These are phyloP conservation scores for Hymenoscyphus occultus DNA, from an alignment of 2,329 filamentous ascomycete species.

Conservation along the genomic window DNA sequence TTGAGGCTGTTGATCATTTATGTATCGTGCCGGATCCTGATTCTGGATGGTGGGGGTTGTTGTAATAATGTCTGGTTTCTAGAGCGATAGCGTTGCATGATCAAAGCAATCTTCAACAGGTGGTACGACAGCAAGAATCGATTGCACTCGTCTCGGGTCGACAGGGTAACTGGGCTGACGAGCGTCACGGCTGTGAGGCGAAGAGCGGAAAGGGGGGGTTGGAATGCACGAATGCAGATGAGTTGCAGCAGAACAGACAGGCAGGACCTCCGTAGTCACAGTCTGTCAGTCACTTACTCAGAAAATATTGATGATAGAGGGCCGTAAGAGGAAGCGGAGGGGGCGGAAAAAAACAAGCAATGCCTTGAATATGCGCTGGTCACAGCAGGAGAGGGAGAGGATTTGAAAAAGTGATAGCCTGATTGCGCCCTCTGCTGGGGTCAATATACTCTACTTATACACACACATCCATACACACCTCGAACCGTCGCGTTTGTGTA, in stretches of 20 bases:
- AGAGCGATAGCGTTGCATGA: slow-evolving; percentile 5
- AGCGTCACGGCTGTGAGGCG: slow-evolving; percentile 2
- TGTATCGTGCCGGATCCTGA: slow-evolving; percentile 1
- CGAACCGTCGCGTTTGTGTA: neutral
- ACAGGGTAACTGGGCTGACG: neutral
- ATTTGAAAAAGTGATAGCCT: slow-evolving; percentile 6
- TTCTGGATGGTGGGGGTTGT: neutral
- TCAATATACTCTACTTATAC: slow-evolving; percentile 16
- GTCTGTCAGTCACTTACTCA: neutral
- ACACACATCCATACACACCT: slow-evolving; percentile 5
- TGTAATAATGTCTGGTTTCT: slow-evolving; percentile 3
- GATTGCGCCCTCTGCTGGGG: slow-evolving; percentile 6
- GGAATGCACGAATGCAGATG: slow-evolving; percentile 3
- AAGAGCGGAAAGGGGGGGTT: neutral
- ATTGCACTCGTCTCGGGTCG: neutral
- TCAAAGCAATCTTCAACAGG: slow-evolving; percentile 3
- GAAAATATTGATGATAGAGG: neutral
- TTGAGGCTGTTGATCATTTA: slow-evolving; percentile 4
- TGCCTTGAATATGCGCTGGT: slow-evolving; percentile 16
- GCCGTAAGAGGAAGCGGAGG: slow-evolving; percentile 1
- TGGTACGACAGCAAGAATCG: slow-evolving; percentile 5
- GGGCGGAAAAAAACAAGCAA: slow-evolving; percentile 1
- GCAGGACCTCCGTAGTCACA: neutral
- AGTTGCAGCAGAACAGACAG: slow-evolving; percentile 1
- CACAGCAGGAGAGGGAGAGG: slow-evolving; percentile 12